Conservation (phyloP, 1,284 basidiomycete genomes). For the Apiotrichum siamense region DNA sequence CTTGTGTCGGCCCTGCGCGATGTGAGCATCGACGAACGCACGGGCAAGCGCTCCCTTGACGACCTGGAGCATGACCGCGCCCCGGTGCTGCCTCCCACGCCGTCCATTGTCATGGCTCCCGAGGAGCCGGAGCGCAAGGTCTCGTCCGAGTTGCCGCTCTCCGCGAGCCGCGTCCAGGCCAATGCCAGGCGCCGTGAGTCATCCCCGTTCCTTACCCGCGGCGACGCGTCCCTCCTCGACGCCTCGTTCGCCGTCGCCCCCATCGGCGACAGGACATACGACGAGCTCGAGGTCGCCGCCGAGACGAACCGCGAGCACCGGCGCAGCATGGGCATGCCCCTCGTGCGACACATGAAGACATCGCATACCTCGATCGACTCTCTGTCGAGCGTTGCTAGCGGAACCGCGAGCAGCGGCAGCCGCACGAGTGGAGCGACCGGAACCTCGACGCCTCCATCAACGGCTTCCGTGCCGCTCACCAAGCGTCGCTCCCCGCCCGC, state of each 20-base stretch:
- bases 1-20: neutral
- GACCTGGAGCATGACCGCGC: neutral
- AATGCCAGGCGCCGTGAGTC: neutral
- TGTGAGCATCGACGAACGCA: neutral
- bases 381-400: neutral
- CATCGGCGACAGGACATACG: constrained; percentile 17
- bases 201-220: neutral
- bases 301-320: constrained; percentile 10
- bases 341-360: neutral
- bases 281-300: constrained; percentile 16
- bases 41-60: neutral
- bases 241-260: constrained; percentile 1
- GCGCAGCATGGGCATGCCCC: constrained; percentile 3
- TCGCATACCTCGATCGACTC: neutral
- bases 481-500: neutral
- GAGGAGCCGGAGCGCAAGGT: neutral
- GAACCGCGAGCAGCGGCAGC: neutral
- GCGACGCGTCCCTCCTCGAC: constrained; percentile 8
- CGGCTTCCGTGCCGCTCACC: neutral
- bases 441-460: neutral
- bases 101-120: neutral
- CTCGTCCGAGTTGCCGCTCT: neutral
- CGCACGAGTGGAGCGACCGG: neutral
- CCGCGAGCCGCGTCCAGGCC: neutral
- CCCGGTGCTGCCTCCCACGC: neutral